Conservation (phyloP, 2,329 filamentous ascomycete species). For the Penicillium sp. region DNA sequence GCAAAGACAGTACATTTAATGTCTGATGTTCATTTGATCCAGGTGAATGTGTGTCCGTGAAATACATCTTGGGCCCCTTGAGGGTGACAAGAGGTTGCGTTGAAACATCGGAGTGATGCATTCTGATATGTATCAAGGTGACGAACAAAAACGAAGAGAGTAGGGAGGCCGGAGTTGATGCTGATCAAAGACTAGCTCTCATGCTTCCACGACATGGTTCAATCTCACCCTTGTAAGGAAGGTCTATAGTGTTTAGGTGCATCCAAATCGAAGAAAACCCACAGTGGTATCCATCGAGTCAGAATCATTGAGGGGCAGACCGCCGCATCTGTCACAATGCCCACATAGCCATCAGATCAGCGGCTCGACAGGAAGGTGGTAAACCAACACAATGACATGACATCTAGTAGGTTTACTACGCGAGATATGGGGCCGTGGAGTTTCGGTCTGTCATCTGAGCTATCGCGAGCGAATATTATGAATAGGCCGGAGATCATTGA, state of each 20-base stretch:
- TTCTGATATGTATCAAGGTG: conserved; percentile 5
- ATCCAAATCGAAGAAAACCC: conserved; percentile 2
- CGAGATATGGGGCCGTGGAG: conserved; percentile 15
- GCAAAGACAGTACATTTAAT: conserved; percentile 28
- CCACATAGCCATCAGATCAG: conserved; percentile 3
- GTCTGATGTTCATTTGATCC: conserved; percentile 19
- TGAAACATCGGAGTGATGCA: conserved; percentile 11
- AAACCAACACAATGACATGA: conserved; percentile 6
- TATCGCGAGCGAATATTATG: not conserved
- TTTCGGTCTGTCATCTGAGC: conserved; percentile 1
- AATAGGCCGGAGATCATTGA: too few relatives aligned
- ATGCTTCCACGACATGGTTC: conserved; percentile 1
- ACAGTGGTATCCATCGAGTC: conserved; percentile 3
- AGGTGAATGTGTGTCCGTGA: conserved; percentile 1
- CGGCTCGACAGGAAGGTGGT: conserved; percentile 1
- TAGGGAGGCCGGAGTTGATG: not conserved
- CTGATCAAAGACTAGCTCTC: not conserved
- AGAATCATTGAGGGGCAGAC: conserved; percentile 6
- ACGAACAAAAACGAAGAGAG: not conserved
- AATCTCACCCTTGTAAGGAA: not conserved
- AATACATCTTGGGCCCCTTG: conserved; percentile 3
- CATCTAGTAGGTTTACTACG: conserved; percentile 18
- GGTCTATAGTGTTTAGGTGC: not conserved
- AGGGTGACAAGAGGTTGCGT: conserved; percentile 8
- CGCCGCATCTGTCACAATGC: conserved; percentile 9